phyloP scores from a whole-genome alignment of 441 rosid species.

The Adansonia grandidieri region DNA sequence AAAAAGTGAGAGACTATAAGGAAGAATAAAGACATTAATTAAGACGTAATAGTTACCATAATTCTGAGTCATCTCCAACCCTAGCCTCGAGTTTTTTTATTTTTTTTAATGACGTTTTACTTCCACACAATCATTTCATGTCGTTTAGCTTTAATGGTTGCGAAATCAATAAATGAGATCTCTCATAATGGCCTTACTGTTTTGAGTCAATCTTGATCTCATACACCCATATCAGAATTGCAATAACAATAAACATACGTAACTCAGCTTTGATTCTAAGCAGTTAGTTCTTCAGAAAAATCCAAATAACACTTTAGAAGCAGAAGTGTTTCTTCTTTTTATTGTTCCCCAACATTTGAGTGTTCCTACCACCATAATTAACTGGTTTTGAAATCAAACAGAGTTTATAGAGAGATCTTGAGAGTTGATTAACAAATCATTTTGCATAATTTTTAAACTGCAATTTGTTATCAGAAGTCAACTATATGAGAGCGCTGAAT shows the following conservation, averaged over 20 bases:
- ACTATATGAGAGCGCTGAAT: neutral
- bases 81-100: neutral
- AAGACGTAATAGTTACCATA: no score
- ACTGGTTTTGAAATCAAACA: neutral
- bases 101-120: neutral
- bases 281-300: slow-evolving; percentile 12
- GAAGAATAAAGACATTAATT: no score
- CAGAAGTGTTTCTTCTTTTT: neutral
- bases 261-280: neutral
- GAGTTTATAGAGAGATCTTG: neutral
- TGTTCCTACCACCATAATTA: neutral
- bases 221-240: no score
- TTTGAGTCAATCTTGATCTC: neutral
- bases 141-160: neutral
- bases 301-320: neutral
- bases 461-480: neutral
- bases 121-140: neutral
- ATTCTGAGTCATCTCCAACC: neutral
- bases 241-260: no score
- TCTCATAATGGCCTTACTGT: neutral
- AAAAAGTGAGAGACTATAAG: no score
- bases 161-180: neutral
- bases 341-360: neutral
- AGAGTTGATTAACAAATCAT: neutral
- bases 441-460: neutral